Evolutionary conservation across 768 basidiomycete genomes (phyloP), one percentile per base, ranked within the genome.

Genomic region (Lenzites betulinus): DNA sequence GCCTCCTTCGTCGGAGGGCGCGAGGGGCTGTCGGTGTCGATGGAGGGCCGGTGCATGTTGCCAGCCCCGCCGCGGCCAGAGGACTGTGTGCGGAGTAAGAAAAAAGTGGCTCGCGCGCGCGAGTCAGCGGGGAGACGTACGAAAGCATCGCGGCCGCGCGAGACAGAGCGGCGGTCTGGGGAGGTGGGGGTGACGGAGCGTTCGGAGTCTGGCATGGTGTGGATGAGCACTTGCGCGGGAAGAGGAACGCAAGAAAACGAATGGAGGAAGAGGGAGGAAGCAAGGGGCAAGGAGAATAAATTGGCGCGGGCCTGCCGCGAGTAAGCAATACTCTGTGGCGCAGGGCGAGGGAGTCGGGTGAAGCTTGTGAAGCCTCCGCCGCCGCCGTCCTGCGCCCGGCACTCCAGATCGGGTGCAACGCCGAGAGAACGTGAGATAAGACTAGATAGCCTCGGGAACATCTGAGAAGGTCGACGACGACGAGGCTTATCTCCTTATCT

Each of bases 21-120:
- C 2, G 48, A 16, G 26, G 55, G 51, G 46, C 51, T 57, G 9
- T 50, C 48, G 30, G 44, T 11, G 74, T 53, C 80, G 74, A 50
- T 22, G 7, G 84, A 82, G 1, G 81, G 57, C 23, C 66, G 75
- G 59, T 83, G 81, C 60, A 90, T 86, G 72, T 91, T 91, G 18
- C 89, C 89, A 5, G 78, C 22, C 9, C 89, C 89, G 6, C 89
- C 89, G 59, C 89, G 79, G 7, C 89, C 89, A 35, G 85, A 66
- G 18, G 64, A 53, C 38, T 58, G 54, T 16, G 54, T 36, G 8
- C 2, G 46, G 39, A 13, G 42, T 25, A 28, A 26, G 59, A 38
- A 6, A 20, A 49, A 44, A 44, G 38, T 11, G 55, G 54, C 23
- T 23, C n/a, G 23, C 54, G 36, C 28, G 49, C 20, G 49, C 35